Evolutionary conservation across 805 yeast species (phyloP), one percentile per base, ranked within the genome.

Genomic region (Suhomyces canberraensis): DNA sequence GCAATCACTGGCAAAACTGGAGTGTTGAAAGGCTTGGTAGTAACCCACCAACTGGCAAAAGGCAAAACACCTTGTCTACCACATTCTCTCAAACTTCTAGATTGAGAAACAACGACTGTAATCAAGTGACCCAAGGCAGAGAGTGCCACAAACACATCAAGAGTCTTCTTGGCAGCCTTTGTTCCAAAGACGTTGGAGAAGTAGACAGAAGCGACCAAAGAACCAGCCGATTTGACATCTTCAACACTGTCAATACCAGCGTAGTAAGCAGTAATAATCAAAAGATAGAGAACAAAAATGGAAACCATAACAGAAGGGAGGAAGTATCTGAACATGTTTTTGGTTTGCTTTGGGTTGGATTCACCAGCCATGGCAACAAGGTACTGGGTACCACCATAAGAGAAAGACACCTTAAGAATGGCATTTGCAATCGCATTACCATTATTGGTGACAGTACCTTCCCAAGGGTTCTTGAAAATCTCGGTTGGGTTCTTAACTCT

Each of bases 401-500:
- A 57, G 33, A 70, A 71, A 3, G 70, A 55, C 28, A 66, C 72
- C 58, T 48, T 65, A 42, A 71, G 64, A 50, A 71, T 68, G 1
- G 75, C 68, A 40, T 48, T 64, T 8, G 71, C 61, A 41, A 71
- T 69, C 9, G 63, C 53, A 47, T 70, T 66, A 9, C 73, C 71
- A 40, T 61, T 61, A 1, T 54, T 53, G 0, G 73, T 69, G 11
- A 24, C 28, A 2, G 75, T 59, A 1, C 73, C 69, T 20, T 48
- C 47, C 60, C 69, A 64, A 0, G 69, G 53, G 42, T 69, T 48
- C 21, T 54, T 48, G 46, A 69, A 69, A 27, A 60, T 58, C 1
- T 44, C 46, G n/a, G 47, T 54, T 9, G 67, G 62, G 33, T 63
- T 40, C 17, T 56, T 36, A n/a, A 61, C 61, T 16, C 46, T 48